Conservation (phyloP, 345 rosid genomes). For the Salix exigua region DNA sequence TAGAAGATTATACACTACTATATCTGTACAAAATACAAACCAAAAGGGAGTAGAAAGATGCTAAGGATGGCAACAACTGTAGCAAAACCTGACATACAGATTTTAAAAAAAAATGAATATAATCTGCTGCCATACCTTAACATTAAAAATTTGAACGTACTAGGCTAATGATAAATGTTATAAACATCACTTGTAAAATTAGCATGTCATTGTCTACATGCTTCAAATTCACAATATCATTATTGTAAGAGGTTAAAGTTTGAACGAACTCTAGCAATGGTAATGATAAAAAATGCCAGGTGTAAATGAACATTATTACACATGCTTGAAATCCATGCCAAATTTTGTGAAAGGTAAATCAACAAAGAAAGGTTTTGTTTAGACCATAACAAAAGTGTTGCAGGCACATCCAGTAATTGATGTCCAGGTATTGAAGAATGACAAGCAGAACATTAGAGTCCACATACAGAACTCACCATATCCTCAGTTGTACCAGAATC, state of each 20-base stretch:
- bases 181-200: background rate
- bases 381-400: background rate
- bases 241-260: too few relatives aligned
- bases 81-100: background rate
- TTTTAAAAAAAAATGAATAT: background rate
- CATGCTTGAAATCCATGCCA: slow-evolving; percentile 2
- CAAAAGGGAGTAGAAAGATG: background rate
- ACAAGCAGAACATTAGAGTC: background rate
- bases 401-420: background rate
- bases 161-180: background rate
- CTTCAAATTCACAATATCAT: background rate
- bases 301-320: background rate
- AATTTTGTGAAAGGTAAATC: background rate
- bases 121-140: background rate
- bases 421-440: too few relatives aligned
- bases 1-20: too few relatives aligned
- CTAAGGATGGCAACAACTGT: background rate
- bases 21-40: background rate
- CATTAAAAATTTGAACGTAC: background rate
- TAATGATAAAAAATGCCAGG: too few relatives aligned
- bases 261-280: too few relatives aligned
- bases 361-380: background rate
- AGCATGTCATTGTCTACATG: background rate
- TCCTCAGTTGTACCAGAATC: slow-evolving; percentile 24
- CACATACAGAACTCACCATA: slow-evolving; percentile 21